A percentile compares a stretch with the other conserved stretches of the same genome.
phyloP scores from a whole-genome alignment of 805 yeast species.

The Lipomyces sp. region DNA sequence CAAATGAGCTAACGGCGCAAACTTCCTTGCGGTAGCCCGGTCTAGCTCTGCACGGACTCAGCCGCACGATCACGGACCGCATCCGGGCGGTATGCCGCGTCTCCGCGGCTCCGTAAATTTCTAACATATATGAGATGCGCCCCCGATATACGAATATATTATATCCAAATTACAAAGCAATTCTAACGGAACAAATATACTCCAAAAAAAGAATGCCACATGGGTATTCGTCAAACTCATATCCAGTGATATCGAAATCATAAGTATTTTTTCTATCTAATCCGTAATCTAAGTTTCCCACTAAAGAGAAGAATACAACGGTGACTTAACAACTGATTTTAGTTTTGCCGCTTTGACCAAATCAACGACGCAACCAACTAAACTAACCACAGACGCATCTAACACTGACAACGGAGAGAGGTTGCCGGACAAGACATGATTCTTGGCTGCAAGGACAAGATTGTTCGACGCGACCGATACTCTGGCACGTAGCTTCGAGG shows the following conservation, averaged over 20 bases:
- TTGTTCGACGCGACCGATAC: conserved; percentile 27
- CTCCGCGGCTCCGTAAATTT: too few species aligned
- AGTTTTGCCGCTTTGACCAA: conserved; percentile 17
- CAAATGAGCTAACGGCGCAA: conserved; percentile 17
- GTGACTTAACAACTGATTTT: neutral
- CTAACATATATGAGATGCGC: too few species aligned
- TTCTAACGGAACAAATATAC: too few species aligned
- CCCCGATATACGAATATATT: too few species aligned
- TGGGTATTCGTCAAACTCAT: neutral
- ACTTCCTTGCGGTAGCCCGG: too few species aligned
- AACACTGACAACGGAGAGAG: conserved; percentile 26
- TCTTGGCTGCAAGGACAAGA: conserved; percentile 27
- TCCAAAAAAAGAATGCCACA: too few species aligned
- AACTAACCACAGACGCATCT: conserved; percentile 30
- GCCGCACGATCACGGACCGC: too few species aligned
- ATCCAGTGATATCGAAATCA: neutral
- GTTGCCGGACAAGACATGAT: conserved; percentile 20
- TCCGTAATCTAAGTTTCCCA: too few species aligned
- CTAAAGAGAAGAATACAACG: neutral
- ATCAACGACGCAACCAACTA: conserved; percentile 24
- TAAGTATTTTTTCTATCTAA: neutral
- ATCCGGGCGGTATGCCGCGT: too few species aligned
- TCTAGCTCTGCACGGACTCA: too few species aligned
- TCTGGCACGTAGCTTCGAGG: conserved; percentile 10
- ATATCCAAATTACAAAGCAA: too few species aligned